These are phyloP conservation scores for Clonostachys sp. DNA, from an alignment of 2,329 filamentous ascomycete species.

Conservation along the genomic window DNA sequence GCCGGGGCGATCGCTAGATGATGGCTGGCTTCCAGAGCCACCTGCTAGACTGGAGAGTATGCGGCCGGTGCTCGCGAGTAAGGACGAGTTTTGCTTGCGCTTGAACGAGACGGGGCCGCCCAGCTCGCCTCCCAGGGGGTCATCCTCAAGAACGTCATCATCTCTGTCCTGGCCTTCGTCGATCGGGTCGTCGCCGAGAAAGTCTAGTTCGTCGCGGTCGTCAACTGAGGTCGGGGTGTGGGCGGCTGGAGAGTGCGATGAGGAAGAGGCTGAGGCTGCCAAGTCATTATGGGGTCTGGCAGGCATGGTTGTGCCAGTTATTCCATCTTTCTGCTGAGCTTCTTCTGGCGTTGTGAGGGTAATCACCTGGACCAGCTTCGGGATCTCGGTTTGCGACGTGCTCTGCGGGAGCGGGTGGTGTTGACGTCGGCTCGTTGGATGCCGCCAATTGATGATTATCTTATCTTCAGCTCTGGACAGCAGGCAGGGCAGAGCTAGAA, in stretches of 20 bases:
- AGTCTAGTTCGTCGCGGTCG: slow-evolving; percentile 41
- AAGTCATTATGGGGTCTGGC: slow-evolving; percentile 26
- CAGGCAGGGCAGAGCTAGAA: neutral
- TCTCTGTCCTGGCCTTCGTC: slow-evolving; percentile 14
- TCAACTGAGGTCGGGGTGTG: slow-evolving; percentile 20
- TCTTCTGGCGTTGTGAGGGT: neutral
- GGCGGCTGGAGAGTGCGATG: slow-evolving; percentile 18
- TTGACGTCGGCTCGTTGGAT: too few species aligned
- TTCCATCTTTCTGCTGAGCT: slow-evolving; percentile 9
- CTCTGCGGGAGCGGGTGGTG: too few species aligned
- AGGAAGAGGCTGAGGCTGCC: slow-evolving; percentile 27
- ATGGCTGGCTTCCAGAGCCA: slow-evolving; percentile 11
- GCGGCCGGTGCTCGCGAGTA: slow-evolving; percentile 39
- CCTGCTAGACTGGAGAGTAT: slow-evolving; percentile 44
- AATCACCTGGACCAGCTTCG: too few species aligned
- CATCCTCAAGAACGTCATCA: slow-evolving; percentile 41
- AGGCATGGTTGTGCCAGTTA: slow-evolving; percentile 13
- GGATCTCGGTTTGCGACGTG: too few species aligned
- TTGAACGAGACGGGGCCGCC: slow-evolving; percentile 63
- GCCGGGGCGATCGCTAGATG: neutral
- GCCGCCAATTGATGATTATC: too few species aligned
- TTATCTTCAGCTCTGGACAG: too few species aligned
- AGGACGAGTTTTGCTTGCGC: slow-evolving; percentile 54
- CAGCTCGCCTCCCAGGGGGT: slow-evolving; percentile 48
- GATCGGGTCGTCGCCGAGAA: slow-evolving; percentile 33